Conservation (phyloP, 441 rosid species). For the Erysimum cheiri region DNA sequence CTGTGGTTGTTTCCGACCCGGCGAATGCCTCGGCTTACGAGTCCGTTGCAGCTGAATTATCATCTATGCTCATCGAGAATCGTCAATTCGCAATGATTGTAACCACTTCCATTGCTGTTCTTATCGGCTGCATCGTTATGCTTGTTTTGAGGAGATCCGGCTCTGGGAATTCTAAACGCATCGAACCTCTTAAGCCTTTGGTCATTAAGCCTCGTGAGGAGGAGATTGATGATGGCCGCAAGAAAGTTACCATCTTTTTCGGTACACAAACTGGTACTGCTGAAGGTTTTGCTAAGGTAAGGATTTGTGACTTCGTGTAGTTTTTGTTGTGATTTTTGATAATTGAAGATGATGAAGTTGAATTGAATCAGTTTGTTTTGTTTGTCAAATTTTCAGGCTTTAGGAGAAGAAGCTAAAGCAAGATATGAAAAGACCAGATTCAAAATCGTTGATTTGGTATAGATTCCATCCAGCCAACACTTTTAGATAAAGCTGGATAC, state of each 20-base stretch:
- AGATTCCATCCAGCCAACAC: constrained; percentile 2
- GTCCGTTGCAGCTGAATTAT: constrained; percentile 51
- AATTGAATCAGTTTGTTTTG: background rate
- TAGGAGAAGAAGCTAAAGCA: constrained; percentile 87
- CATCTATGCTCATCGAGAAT: constrained; percentile 69
- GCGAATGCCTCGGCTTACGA: constrained; percentile 63
- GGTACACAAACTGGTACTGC: constrained; percentile 99
- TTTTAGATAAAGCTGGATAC: background rate
- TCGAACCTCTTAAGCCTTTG: constrained; percentile 65
- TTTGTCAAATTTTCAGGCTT: constrained; percentile 52
- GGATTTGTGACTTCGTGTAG: background rate
- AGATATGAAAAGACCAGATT: constrained; percentile 86
- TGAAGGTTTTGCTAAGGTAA: constrained; percentile 97
- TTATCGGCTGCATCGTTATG: constrained; percentile 82
- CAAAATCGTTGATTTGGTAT: constrained; percentile 85
- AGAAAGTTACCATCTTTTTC: constrained; percentile 78
- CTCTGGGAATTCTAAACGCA: constrained; percentile 48
- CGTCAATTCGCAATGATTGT: constrained; percentile 72
- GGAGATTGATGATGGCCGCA: constrained; percentile 73
- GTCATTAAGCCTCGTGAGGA: constrained; percentile 58
- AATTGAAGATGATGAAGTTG: constrained; percentile 14
- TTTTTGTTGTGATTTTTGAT: background rate
- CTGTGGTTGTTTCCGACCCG: constrained; percentile 51
- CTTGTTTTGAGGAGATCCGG: constrained; percentile 76
- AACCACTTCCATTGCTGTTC: constrained; percentile 81